Percentiles rank a stretch among this genome's conserved stretches.
Evolutionary conservation across 768 basidiomycete species (phyloP).

Genomic region (Boletus reticulatus): DNA sequence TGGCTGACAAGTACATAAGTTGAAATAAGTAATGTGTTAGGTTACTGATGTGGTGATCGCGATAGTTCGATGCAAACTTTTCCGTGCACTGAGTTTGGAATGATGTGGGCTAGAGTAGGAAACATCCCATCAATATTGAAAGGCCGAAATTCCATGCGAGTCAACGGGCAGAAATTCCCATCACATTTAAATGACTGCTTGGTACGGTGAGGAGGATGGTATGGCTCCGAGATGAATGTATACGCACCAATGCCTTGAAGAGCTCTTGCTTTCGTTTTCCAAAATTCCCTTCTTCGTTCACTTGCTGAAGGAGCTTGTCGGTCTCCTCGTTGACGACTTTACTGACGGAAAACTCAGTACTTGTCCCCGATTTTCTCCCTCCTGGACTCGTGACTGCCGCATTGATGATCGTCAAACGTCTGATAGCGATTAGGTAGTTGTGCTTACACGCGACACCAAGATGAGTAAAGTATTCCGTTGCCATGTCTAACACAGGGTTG

Average conservation of each 20-base stretch:
- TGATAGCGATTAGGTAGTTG: neutral
- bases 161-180: neutral
- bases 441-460: conserved; percentile 3
- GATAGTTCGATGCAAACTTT: neutral
- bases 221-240: neutral
- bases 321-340: neutral
- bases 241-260: conserved; percentile 3
- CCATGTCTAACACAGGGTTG: neutral
- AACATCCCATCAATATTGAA: neutral
- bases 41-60: too few relatives aligned
- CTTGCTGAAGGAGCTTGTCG: conserved; percentile 1
- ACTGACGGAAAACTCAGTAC: neutral
- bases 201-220: neutral
- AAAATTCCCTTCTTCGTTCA: neutral
- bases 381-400: neutral
- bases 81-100: neutral
- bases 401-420: neutral
- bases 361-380: neutral
- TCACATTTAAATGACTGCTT: conserved; percentile 2
- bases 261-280: neutral
- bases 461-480: neutral
- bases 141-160: neutral
- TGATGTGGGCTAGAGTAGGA: neutral
- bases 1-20: too few relatives aligned
- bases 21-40: too few relatives aligned